Evolutionary conservation across 176 grass and related monocot genomes (phyloP).

Genomic region (Guadua angustifolia): DNA sequence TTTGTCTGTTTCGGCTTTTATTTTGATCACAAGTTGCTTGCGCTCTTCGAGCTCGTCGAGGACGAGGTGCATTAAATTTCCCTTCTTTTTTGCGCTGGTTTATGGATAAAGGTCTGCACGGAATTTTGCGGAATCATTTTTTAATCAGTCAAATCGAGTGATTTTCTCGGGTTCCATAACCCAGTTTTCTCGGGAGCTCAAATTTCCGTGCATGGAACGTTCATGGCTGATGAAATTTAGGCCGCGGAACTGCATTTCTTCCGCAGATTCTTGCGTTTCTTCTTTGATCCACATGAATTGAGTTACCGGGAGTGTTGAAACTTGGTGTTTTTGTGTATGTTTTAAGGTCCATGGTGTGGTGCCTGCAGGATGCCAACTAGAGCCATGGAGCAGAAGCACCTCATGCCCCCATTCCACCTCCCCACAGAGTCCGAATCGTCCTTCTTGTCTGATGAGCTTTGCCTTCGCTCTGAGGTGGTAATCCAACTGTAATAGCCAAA

Average conservation of each 20-base stretch:
- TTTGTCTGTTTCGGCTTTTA: conserved; percentile 51
- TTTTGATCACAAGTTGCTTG: conserved; percentile 60
- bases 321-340: conserved; percentile 6
- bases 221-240: not conserved
- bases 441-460: conserved; percentile 59
- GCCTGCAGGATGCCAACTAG: conserved; percentile 76
- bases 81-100: conserved; percentile 4
- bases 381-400: conserved; percentile 78
- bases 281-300: conserved; percentile 52
- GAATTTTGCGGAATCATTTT: not conserved
- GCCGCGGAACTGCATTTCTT: not conserved
- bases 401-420: conserved; percentile 43
- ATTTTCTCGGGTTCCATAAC: conserved; percentile 3
- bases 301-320: conserved; percentile 22
- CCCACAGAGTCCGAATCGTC: conserved; percentile 51
- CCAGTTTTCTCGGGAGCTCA: conserved; percentile 25
- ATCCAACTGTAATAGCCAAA: not conserved
- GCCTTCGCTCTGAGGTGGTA: conserved; percentile 68
- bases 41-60: conserved; percentile 44
- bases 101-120: not conserved
- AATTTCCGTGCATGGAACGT: not conserved
- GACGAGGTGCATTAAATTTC: conserved; percentile 13
- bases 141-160: conserved; percentile 1
- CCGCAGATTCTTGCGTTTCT: not conserved
- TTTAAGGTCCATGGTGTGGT: conserved; percentile 42